Conservation (phyloP, 2,329 filamentous ascomycete species). For the Ceratocystis smalleyi region DNA sequence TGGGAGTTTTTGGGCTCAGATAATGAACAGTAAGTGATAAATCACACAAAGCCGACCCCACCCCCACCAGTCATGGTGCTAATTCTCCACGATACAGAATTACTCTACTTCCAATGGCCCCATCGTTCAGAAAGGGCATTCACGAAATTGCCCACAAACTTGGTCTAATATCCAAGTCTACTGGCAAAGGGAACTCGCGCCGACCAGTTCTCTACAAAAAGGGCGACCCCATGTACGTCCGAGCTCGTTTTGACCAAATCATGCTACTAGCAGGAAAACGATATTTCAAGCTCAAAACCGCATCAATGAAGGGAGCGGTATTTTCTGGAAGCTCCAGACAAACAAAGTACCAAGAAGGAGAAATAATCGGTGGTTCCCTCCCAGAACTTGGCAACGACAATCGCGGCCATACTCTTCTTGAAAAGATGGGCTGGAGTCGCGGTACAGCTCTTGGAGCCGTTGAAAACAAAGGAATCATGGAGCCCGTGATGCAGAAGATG, state of each 20-base stretch:
- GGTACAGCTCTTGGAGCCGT: constrained; percentile 69
- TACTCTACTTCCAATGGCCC: constrained; percentile 70
- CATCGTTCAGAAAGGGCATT: constrained; percentile 57
- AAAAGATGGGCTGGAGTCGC: constrained; percentile 93
- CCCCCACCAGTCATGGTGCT: background rate
- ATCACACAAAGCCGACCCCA: background rate
- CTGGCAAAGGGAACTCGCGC: constrained; percentile 55
- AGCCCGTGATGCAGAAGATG: constrained; percentile 73
- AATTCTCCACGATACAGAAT: constrained; percentile 34
- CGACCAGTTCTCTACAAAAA: constrained; percentile 52
- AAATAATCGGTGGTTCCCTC: constrained; percentile 71
- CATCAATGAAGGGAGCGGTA: background rate
- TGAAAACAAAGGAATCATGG: constrained; percentile 76
- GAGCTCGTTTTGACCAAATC: background rate
- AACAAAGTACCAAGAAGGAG: constrained; percentile 45
- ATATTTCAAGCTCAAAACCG: constrained; percentile 12
- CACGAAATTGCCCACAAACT: constrained; percentile 65
- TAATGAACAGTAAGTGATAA: constrained; percentile 41
- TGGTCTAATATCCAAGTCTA: constrained; percentile 69
- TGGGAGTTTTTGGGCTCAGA: constrained; percentile 50
- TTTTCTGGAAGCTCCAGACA: constrained; percentile 18
- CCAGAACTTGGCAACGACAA: constrained; percentile 73
- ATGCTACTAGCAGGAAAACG: background rate
- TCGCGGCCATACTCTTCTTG: constrained; percentile 70
- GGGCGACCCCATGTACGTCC: background rate